These are phyloP conservation scores for Cicer chorassanicum DNA, from an alignment of 306 rosid genomes.

Conservation along the genomic window DNA sequence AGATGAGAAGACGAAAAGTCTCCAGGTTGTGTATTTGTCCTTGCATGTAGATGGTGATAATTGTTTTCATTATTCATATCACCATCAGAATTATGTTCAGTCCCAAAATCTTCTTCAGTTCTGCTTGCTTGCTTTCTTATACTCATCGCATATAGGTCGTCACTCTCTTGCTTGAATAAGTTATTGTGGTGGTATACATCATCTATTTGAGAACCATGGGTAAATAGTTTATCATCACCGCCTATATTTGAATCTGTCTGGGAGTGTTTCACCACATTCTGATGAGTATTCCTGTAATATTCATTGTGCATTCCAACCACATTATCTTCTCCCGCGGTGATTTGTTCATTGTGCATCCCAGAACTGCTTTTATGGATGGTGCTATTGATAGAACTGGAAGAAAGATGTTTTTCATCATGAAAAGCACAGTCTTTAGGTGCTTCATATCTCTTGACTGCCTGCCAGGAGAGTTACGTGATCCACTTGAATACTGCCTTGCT, in stretches of 20 bases:
- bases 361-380: conserved; percentile 46
- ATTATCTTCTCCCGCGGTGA: conserved; percentile 45
- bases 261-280: conserved; percentile 45
- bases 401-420: conserved; percentile 47
- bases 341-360: conserved; percentile 45
- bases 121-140: conserved; percentile 53
- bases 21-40: conserved; percentile 52
- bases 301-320: conserved; percentile 45
- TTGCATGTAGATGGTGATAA: conserved; percentile 52
- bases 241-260: conserved; percentile 50
- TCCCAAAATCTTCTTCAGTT: conserved; percentile 49
- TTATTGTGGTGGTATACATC: conserved; percentile 50
- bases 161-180: conserved; percentile 54
- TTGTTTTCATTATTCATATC: conserved; percentile 50
- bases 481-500: conserved; percentile 60
- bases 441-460: conserved; percentile 49
- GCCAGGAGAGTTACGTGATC: conserved; percentile 48
- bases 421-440: conserved; percentile 47
- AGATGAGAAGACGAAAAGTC: conserved; percentile 54
- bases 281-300: conserved; percentile 42
- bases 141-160: conserved; percentile 45
- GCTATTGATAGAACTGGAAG: conserved; percentile 46
- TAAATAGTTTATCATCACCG: conserved; percentile 46
- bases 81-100: conserved; percentile 47
- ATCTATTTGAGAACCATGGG: conserved; percentile 46